Base-by-base conservation (phyloP, 2,329 filamentous ascomycete species). In the Onygena corvina region DNA sequence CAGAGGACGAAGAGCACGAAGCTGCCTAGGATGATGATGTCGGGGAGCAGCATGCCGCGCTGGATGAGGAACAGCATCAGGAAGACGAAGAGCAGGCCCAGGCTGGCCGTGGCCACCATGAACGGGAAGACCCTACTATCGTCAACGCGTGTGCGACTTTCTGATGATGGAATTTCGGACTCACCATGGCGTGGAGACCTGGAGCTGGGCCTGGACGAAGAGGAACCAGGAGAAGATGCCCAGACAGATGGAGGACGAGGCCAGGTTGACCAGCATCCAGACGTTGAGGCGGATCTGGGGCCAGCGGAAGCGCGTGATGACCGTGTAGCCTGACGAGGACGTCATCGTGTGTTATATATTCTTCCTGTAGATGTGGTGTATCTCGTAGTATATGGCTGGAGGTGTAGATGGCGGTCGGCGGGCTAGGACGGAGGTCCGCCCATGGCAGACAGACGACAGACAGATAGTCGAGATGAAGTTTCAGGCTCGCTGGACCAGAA, bases 231-330 rank as follows among this genome's bases (percentile, higher is more conserved):
- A 73, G 58, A 76, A 80, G 36, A 82, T 71, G 5, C 79, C 79
- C 1, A 81, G 65, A 49, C 79, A 73, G 47, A 73, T 73, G 21
- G 75, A 71, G 8, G 76, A 76, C 1, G 74, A 73, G 0, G 71
- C 74, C 12, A 81, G 68, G 61, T 81, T 79, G 56, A 80, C 68
- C 56, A 81, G 74, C 48, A 77, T 75, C 79, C 79, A 83, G 58
- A 80, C 64, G 58, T 81, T 81, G 55, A 83, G 71, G 58, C 81
- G 77, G 45, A 76, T 68, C 62, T 81, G 77, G 2, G 79, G 79
- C 79, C 79, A 83, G 66, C 73, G 75, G 67, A 81, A 81, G 16
- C 67, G 65, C 16, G 20, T 23, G 5, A 50, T 48, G n/a, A 46
- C 18, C 18, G 47, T 50, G 30, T 46, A 50, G 3, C 50, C 36